A percentile compares a stretch with the other conserved stretches of the same genome.
Conservation (phyloP, 2,329 filamentous ascomycete species). For the Periconia sp. region DNA sequence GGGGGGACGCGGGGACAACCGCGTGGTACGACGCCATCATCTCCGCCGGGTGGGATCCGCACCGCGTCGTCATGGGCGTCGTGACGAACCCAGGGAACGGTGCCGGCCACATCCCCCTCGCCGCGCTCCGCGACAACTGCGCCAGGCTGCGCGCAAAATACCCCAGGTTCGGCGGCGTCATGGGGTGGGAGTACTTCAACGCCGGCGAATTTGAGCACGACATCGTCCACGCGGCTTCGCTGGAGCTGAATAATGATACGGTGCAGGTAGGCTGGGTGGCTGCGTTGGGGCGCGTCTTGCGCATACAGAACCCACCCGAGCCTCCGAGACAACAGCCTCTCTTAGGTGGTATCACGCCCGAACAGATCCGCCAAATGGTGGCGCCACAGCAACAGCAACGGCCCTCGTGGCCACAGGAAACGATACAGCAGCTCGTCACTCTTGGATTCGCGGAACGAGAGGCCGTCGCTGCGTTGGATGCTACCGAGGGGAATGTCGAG, state of each 20-base stretch:
- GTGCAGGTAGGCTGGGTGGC: slow-evolving; percentile 63
- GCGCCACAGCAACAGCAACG: slow-evolving; percentile 31
- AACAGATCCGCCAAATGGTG: slow-evolving; percentile 38
- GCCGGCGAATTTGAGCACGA: slow-evolving; percentile 46
- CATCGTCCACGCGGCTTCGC: slow-evolving; percentile 22
- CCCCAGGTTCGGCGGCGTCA: slow-evolving; percentile 69
- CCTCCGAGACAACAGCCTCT: slow-evolving; percentile 10
- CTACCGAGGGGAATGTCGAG: slow-evolving; percentile 53
- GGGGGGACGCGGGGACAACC: slow-evolving; percentile 65
- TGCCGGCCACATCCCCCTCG: slow-evolving; percentile 60
- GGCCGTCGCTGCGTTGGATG: slow-evolving; percentile 51
- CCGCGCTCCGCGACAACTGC: slow-evolving; percentile 60
- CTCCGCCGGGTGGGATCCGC: slow-evolving; percentile 68
- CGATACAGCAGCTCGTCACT: slow-evolving; percentile 47
- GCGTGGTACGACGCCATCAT: slow-evolving; percentile 57
- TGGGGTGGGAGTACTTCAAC: slow-evolving; percentile 97
- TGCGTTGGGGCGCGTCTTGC: slow-evolving; percentile 58
- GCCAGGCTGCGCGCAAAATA: slow-evolving; percentile 61
- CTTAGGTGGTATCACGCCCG: slow-evolving; percentile 26
- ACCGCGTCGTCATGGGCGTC: slow-evolving; percentile 76
- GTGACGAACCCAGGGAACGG: slow-evolving; percentile 80
- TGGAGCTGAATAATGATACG: slow-evolving; percentile 27
- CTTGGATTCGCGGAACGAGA: slow-evolving; percentile 50
- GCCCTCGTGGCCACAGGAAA: slow-evolving; percentile 44
- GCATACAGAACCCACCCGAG: slow-evolving; percentile 32